Evolutionary conservation across 768 basidiomycete genomes (phyloP), one percentile per base, ranked within the genome.

Genomic region (Russula sp.): DNA sequence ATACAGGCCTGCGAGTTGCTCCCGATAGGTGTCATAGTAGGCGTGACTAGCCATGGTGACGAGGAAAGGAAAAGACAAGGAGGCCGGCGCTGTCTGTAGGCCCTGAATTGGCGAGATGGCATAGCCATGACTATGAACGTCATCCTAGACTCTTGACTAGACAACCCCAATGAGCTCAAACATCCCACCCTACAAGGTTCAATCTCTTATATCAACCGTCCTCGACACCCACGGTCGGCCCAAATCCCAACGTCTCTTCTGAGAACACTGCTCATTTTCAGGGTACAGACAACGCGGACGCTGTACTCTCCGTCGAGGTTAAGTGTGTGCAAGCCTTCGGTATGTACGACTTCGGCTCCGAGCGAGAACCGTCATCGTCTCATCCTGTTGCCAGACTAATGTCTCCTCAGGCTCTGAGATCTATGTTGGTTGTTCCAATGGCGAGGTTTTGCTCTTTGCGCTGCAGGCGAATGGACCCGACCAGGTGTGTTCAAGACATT

Each of bases 361-460:
- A 46, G 49, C 48, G 53, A 46, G 49, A 55, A 24, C 18, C 18
- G n/a, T 24, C 36, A 24, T 28, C 49, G 34, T 38, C 48, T 49
- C 59, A 50, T 63, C 46, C 28, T 18, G 42, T 18, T 59, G 46
- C 57, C 64, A 51, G 56, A 22, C 57, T 58, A 9, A 61, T 62
- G 59, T 13, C 22, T 36, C 36, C 44, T 20, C 58, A 92, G 91
- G 87, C 36, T 86, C 86, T 48, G 94, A 97, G 71, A 83, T 96
- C 28, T 95, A 94, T 68, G 82, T 92, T 14, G 94, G 93, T 14
- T 89, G 89, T 65, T 84, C 86, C 24, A 92, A 94, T 64, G 93
- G 94, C 24, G 85, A 92, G 68, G 79, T 97, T 9, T 76, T 94
- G 40, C 87, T 93, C 49, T 95, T 89, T 72, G 81, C 87, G 1